Conservation (phyloP, 352 stramenopile species). For the Globisporangium spinosum region DNA sequence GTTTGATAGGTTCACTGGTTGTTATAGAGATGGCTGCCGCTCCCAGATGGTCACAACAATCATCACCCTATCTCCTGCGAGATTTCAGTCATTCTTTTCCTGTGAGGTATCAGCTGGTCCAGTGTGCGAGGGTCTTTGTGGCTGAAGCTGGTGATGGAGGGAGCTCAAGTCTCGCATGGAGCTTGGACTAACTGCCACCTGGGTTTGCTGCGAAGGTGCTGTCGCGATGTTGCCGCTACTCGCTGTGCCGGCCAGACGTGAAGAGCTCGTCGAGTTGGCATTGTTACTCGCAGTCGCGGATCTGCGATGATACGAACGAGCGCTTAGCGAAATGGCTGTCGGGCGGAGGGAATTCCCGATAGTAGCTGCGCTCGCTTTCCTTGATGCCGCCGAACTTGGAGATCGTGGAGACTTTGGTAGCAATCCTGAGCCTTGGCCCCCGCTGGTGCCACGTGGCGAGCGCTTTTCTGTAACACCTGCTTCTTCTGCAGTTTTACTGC, state of each 20-base stretch:
- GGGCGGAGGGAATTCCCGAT: not conserved
- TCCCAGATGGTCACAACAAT: too few species aligned
- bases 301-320: not conserved
- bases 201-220: not conserved
- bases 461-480: too few species aligned
- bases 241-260: not conserved
- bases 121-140: not conserved
- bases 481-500: not conserved
- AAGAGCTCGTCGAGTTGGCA: not conserved
- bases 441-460: too few species aligned
- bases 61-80: not conserved
- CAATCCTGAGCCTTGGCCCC: too few species aligned
- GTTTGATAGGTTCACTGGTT: too few species aligned
- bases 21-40: too few species aligned
- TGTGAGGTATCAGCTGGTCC: not conserved
- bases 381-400: not conserved
- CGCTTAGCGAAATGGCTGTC: not conserved
- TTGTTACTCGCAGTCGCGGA: conserved; percentile 5
- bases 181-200: not conserved
- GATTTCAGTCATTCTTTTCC: not conserved
- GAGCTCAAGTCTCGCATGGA: not conserved
- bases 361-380: conserved; percentile 4
- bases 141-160: not conserved
- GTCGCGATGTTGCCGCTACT: not conserved
- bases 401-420: not conserved